Conservation (phyloP, 768 basidiomycete genomes). For the Lentinula aciculospora region DNA sequence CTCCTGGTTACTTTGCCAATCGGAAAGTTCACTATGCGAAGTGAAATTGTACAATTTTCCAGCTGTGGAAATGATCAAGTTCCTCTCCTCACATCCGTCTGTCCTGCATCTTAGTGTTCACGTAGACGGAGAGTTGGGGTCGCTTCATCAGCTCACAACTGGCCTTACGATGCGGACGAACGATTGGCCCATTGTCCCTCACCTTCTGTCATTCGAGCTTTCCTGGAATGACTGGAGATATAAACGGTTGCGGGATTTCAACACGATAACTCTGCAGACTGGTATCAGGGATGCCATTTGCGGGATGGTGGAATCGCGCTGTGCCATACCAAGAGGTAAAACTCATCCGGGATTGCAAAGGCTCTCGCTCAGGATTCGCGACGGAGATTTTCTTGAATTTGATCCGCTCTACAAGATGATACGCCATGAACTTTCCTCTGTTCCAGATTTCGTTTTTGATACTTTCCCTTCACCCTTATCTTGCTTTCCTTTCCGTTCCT, state of each 20-base stretch:
- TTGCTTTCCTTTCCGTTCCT: too few relatives aligned
- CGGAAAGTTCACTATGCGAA: neutral
- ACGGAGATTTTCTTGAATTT: neutral
- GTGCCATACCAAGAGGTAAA: neutral
- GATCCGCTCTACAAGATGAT: neutral
- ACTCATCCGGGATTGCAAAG: neutral
- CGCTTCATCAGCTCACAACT: neutral
- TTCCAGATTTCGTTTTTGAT: neutral
- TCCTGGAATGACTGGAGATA: neutral
- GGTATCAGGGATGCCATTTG: neutral
- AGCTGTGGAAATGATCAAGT: neutral
- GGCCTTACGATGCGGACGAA: neutral
- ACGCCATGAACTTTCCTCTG: too few relatives aligned
- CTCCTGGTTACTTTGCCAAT: neutral
- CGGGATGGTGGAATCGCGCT: neutral
- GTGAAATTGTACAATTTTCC: neutral
- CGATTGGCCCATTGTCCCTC: neutral
- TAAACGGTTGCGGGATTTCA: neutral
- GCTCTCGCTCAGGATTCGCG: neutral
- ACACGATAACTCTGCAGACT: neutral
- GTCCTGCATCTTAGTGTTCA: neutral
- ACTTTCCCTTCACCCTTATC: neutral
- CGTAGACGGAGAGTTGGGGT: neutral
- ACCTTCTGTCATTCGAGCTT: neutral
- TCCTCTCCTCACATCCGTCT: neutral